Conservation (phyloP, 225 moss, liverwort and hornwort genomes). For the Straminergon stramineum region DNA sequence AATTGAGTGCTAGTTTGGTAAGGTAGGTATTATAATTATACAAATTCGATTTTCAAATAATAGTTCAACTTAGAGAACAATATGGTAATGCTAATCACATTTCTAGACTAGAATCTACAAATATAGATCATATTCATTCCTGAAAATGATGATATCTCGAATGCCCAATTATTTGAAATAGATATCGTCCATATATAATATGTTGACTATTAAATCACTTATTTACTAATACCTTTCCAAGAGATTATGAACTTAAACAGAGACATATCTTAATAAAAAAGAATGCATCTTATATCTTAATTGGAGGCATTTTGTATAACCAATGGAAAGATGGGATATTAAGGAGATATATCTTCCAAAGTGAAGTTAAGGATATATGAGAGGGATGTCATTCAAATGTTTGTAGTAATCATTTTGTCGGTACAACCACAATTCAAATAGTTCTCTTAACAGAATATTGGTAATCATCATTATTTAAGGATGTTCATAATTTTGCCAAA, state of each 20-base stretch:
- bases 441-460: background rate
- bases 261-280: background rate
- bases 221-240: background rate
- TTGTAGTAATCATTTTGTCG: background rate
- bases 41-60: background rate
- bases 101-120: background rate
- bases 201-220: background rate
- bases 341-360: background rate
- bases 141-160: too few species aligned
- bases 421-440: background rate
- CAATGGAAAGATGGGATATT: background rate
- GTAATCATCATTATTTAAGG: accelerated
- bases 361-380: background rate
- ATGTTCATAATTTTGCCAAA: background rate
- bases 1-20: background rate
- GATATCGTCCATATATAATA: background rate
- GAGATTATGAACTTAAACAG: background rate
- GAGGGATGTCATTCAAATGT: background rate
- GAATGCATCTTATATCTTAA: background rate
- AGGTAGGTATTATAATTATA: background rate
- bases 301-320: background rate
- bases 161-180: too few species aligned
- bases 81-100: background rate
- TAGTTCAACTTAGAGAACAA: background rate
- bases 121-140: too few species aligned